Conservation (phyloP, 1,284 basidiomycete genomes). For the Boletus subluridellus region DNA sequence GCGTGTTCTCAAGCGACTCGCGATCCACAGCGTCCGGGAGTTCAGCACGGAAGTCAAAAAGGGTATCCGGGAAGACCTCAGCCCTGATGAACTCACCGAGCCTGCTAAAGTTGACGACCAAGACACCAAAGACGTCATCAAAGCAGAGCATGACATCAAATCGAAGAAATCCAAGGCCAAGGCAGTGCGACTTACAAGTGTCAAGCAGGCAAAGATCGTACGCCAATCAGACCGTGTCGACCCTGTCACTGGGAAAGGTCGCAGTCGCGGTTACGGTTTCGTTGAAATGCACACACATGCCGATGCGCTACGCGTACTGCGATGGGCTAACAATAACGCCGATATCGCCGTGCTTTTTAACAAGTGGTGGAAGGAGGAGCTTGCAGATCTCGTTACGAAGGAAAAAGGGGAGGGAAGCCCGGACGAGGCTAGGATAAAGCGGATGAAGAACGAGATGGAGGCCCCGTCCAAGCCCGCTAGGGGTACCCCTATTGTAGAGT, state of each 20-base stretch:
- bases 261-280: conserved; percentile 94
- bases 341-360: conserved; percentile 63
- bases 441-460: conserved; percentile 61
- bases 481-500: conserved; percentile 81
- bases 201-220: conserved; percentile 89
- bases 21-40: conserved; percentile 72
- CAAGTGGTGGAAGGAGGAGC: conserved; percentile 82
- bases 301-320: conserved; percentile 86
- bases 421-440: conserved; percentile 50
- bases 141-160: conserved; percentile 30
- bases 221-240: conserved; percentile 86
- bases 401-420: conserved; percentile 49
- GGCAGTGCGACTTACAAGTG: conserved; percentile 53
- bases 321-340: conserved; percentile 92
- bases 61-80: conserved; percentile 61
- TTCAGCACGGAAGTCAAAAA: conserved; percentile 81
- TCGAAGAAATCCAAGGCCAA: conserved; percentile 36
- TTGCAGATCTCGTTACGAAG: conserved; percentile 63
- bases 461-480: conserved; percentile 43
- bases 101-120: conserved; percentile 28
- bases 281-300: conserved; percentile 85
- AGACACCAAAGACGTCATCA: conserved; percentile 27
- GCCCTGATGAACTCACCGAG: conserved; percentile 67
- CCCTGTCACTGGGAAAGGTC: conserved; percentile 78
- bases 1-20: conserved; percentile 84